phyloP scores from a whole-genome alignment of 2,329 filamentous ascomycete species.

The Epichloe glyceriae region DNA sequence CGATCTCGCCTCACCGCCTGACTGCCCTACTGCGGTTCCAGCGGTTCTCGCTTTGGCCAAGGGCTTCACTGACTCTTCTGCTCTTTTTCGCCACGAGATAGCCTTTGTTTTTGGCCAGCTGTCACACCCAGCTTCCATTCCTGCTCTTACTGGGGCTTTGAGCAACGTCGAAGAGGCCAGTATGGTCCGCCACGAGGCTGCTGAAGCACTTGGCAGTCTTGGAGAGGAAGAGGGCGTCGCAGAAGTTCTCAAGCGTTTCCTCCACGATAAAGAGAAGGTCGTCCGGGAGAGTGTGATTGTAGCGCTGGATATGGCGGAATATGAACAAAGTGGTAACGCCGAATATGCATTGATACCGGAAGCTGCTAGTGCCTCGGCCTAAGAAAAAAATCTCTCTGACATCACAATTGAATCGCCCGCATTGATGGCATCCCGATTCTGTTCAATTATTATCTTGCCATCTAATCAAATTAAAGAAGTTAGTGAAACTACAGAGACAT shows the following conservation, averaged over 20 bases:
- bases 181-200: slow-evolving; percentile 97
- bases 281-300: slow-evolving; percentile 92
- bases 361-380: slow-evolving; percentile 29
- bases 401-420: slow-evolving; percentile 2
- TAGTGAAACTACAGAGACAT: slow-evolving; percentile 5
- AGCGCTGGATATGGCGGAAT: slow-evolving; percentile 95
- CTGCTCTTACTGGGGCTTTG: slow-evolving; percentile 66
- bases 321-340: slow-evolving; percentile 73
- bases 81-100: slow-evolving; percentile 93
- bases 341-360: slow-evolving; percentile 90
- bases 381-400: slow-evolving; percentile 11
- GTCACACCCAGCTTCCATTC: slow-evolving; percentile 92
- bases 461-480: slow-evolving; percentile 12
- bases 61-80: slow-evolving; percentile 74
- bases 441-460: slow-evolving; percentile 50
- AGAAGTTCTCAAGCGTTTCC: slow-evolving; percentile 66
- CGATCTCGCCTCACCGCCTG: slow-evolving; percentile 85
- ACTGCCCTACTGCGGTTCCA: slow-evolving; percentile 78
- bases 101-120: slow-evolving; percentile 97
- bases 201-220: slow-evolving; percentile 86
- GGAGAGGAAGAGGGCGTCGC: slow-evolving; percentile 92
- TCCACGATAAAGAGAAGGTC: slow-evolving; percentile 83
- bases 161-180: slow-evolving; percentile 71
- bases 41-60: slow-evolving; percentile 76
- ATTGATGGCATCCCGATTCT: neutral